Percentiles rank a stretch among this genome's conserved stretches.
phyloP scores from a whole-genome alignment of 2,329 filamentous ascomycete species.

The Aspergillus novoparasiticus region DNA sequence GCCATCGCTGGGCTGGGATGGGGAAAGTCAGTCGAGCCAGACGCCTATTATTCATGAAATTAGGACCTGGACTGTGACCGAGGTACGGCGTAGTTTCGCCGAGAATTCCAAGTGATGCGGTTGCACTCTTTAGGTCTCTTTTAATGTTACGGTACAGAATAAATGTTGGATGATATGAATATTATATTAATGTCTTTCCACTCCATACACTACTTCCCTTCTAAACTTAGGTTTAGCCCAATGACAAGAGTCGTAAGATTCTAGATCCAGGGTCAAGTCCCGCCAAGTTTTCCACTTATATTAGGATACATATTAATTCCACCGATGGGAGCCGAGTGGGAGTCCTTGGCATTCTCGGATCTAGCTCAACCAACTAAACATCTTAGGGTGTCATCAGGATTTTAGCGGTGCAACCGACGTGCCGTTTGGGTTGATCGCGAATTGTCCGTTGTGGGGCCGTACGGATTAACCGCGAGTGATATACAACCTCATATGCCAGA shows the following conservation, averaged over 20 bases:
- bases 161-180: neutral
- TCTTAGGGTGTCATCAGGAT: neutral
- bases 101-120: neutral
- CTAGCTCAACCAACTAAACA: neutral
- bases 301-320: neutral
- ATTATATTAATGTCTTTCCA: neutral
- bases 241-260: neutral
- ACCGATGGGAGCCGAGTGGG: neutral
- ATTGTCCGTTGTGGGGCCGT: neutral
- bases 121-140: neutral
- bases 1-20: conserved; percentile 22
- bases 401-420: neutral
- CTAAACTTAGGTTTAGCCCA: neutral
- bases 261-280: neutral
- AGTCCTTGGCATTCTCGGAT: neutral
- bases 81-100: conserved; percentile 10
- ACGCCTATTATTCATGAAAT: conserved; percentile 30
- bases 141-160: neutral
- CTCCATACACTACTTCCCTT: neutral
- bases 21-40: conserved; percentile 29
- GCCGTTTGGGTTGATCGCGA: neutral
- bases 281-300: neutral
- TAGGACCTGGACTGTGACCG: conserved; percentile 28
- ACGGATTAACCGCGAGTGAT: too few species aligned
- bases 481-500: too few species aligned